A percentile compares a stretch with the other conserved stretches of the same genome.
Conservation (phyloP, 495 filamentous ascomycete genomes). For the Amniculicola lignicola region DNA sequence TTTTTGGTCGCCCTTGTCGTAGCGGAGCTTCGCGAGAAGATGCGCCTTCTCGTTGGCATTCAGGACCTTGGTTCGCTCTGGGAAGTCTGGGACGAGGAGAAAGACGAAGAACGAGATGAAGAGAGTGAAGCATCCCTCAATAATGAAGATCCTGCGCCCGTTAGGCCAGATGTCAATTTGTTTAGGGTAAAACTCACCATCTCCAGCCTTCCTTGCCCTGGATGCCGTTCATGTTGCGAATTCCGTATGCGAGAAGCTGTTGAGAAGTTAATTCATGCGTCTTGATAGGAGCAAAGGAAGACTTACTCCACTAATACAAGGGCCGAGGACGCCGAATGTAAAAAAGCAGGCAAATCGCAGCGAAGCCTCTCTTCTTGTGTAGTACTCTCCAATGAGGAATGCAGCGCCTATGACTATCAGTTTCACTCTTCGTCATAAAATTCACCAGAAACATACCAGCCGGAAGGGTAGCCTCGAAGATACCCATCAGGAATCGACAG, state of each 20-base stretch:
- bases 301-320: constrained; percentile 28
- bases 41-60: constrained; percentile 12
- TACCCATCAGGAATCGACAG: constrained; percentile 30
- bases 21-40: constrained; percentile 19
- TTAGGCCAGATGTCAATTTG: background rate
- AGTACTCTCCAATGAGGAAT: constrained; percentile 26
- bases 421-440: background rate
- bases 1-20: constrained; percentile 28
- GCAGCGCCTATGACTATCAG: constrained; percentile 20
- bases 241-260: constrained; percentile 23
- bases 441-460: constrained; percentile 11
- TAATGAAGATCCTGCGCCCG: constrained; percentile 29
- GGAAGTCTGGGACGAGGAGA: constrained; percentile 29
- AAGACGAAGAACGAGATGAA: constrained; percentile 23
- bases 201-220: constrained; percentile 30
- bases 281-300: background rate
- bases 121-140: constrained; percentile 31
- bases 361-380: constrained; percentile 28
- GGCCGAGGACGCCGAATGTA: constrained; percentile 27
- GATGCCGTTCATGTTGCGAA: constrained; percentile 29
- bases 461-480: constrained; percentile 32
- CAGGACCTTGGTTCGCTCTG: constrained; percentile 23
- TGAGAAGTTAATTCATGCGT: background rate
- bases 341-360: constrained; percentile 29
- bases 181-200: constrained; percentile 13